Percentiles rank a stretch among this genome's conserved stretches.
Evolutionary conservation across 345 rosid genomes (phyloP).

Genomic region (Hypericum perforatum): DNA sequence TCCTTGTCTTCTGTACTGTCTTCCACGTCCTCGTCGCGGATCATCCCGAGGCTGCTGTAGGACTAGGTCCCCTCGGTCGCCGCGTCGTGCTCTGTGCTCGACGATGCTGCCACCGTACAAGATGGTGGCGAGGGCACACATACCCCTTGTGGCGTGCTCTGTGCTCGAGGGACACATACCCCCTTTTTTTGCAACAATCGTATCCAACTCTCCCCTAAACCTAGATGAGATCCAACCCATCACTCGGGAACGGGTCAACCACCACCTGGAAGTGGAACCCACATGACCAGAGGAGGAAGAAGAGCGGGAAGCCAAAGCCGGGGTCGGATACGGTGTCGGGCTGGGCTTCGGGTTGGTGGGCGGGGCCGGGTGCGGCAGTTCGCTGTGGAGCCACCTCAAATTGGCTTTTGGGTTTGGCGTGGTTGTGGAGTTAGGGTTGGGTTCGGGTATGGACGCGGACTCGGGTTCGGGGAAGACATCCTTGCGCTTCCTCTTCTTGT

Average conservation of each 20-base stretch:
- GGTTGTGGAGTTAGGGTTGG: conserved; percentile 45
- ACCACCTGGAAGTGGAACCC: conserved; percentile 29
- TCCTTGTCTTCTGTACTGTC: too few relatives aligned
- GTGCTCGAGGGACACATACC: too few relatives aligned
- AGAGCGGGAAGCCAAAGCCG: too few relatives aligned
- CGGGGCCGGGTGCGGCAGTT: conserved; percentile 34
- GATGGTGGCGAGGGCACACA: too few relatives aligned
- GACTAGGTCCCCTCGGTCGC: too few relatives aligned
- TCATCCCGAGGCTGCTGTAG: too few relatives aligned
- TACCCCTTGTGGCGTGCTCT: too few relatives aligned
- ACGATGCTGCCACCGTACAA: too few relatives aligned
- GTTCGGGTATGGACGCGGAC: conserved; percentile 44
- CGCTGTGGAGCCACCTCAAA: conserved; percentile 30
- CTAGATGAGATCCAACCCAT: conserved; percentile 20
- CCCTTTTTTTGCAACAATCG: background rate
- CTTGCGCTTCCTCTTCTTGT: too few relatives aligned
- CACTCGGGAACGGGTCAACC: conserved; percentile 1
- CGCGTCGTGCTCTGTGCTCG: too few relatives aligned
- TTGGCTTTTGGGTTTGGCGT: too few relatives aligned
- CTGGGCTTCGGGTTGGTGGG: conserved; percentile 42
- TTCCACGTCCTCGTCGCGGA: too few relatives aligned
- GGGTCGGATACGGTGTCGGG: conserved; percentile 45
- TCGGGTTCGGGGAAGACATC: conserved; percentile 48
- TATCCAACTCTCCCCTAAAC: background rate
- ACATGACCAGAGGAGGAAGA: conserved; percentile 5